Evolutionary conservation across 2,329 filamentous ascomycete genomes (phyloP).

Genomic region (Acrocalymma vagum): DNA sequence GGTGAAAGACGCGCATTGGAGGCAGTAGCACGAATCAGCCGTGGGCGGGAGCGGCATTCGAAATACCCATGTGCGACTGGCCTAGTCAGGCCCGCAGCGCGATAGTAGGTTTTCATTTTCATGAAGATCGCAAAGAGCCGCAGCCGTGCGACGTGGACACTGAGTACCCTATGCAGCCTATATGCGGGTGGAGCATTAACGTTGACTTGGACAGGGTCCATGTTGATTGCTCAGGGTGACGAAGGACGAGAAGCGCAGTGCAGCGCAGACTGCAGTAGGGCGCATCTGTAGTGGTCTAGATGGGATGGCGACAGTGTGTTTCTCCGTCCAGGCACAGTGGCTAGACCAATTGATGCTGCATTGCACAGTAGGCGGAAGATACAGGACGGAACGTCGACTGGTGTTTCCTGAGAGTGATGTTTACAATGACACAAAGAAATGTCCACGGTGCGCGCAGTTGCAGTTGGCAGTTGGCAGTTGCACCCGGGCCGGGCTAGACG

Average conservation of each 20-base stretch:
- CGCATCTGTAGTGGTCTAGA: too few relatives aligned
- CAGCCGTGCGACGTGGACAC: constrained; percentile 8
- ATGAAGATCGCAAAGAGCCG: constrained; percentile 15
- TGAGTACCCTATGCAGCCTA: constrained; percentile 18
- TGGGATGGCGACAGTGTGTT: too few relatives aligned
- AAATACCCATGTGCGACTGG: constrained; percentile 23
- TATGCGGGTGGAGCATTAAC: constrained; percentile 26
- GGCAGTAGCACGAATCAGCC: constrained; percentile 34
- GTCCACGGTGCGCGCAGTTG: too few relatives aligned
- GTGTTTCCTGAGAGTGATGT: constrained; percentile 3
- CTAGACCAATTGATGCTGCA: too few relatives aligned
- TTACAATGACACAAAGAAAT: constrained; percentile 21
- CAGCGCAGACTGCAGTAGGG: too few relatives aligned
- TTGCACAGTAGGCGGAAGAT: too few relatives aligned
- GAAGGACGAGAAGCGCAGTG: too few relatives aligned
- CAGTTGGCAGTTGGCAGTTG: too few relatives aligned
- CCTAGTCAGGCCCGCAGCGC: constrained; percentile 13
- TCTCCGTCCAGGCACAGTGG: too few relatives aligned
- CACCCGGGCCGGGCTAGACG: too few relatives aligned
- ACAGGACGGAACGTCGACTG: too few relatives aligned
- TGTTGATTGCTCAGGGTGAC: too few relatives aligned
- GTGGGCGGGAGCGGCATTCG: constrained; percentile 12
- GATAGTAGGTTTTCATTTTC: constrained; percentile 1
- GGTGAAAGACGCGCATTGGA: constrained; percentile 30
- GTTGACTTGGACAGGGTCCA: constrained; percentile 3